A percentile compares a stretch with the other conserved stretches of the same genome.
Evolutionary conservation across 306 rosid species (phyloP).

Genomic region (Lagenaria siceraria): DNA sequence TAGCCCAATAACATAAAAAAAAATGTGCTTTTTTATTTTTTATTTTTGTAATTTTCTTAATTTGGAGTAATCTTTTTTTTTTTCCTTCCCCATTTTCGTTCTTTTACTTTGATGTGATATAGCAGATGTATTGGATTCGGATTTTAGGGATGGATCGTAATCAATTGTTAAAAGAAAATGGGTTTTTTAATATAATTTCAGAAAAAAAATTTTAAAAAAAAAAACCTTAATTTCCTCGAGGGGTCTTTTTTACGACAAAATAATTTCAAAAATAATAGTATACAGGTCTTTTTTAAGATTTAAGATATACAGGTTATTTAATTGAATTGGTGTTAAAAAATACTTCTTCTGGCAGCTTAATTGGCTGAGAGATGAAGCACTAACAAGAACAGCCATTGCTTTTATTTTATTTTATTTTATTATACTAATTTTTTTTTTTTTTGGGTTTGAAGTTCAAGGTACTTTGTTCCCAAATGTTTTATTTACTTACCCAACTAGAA

Average conservation of each 20-base stretch:
- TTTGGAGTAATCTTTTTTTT: not conserved
- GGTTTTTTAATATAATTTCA: not conserved
- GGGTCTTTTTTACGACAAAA: no score
- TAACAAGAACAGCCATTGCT: not conserved
- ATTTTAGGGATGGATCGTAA: not conserved
- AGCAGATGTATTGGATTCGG: not conserved
- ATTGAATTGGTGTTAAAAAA: not conserved
- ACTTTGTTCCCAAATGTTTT: not conserved
- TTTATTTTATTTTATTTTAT: no score
- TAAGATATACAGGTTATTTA: not conserved
- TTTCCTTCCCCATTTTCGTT: not conserved
- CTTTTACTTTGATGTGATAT: not conserved
- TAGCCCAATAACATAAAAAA: not conserved
- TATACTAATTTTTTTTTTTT: not conserved
- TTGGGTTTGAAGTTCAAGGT: not conserved
- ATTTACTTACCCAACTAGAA: not conserved
- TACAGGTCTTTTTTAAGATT: no score
- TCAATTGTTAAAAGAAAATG: not conserved
- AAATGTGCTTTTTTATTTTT: not conserved
- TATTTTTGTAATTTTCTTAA: not conserved
- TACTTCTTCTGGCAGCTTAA: conserved; percentile 28
- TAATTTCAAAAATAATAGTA: no score
- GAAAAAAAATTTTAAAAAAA: not conserved
- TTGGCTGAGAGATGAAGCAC: conserved; percentile 27
- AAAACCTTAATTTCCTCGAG: not conserved